A percentile compares a stretch with the other conserved stretches of the same genome.
These are phyloP conservation scores for Seiridium unicorne DNA, from an alignment of 2,329 filamentous ascomycete species.

Conservation along the genomic window DNA sequence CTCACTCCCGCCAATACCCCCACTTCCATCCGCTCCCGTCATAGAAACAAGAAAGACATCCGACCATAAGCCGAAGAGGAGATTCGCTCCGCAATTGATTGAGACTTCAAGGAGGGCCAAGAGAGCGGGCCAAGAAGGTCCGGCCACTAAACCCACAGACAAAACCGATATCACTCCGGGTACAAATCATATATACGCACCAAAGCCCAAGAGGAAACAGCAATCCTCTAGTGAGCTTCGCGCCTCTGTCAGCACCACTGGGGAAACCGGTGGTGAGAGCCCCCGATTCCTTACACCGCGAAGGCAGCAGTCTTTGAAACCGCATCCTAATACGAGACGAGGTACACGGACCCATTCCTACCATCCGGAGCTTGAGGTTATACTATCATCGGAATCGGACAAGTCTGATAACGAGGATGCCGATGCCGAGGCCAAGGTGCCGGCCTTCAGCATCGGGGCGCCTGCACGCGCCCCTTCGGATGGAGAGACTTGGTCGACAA, in stretches of 20 bases:
- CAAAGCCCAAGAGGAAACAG: slow-evolving; percentile 38
- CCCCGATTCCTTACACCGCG: slow-evolving; percentile 35
- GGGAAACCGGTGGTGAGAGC: slow-evolving; percentile 24
- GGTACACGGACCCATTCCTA: slow-evolving; percentile 37
- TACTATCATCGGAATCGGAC: slow-evolving; percentile 42
- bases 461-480: slow-evolving; percentile 2
- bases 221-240: slow-evolving; percentile 21
- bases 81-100: slow-evolving; percentile 77
- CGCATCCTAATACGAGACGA: slow-evolving; percentile 37
- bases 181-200: slow-evolving; percentile 59
- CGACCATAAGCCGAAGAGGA: slow-evolving; percentile 35
- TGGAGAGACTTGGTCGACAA: slow-evolving; percentile 22
- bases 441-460: slow-evolving; percentile 8
- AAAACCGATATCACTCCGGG: slow-evolving; percentile 71
- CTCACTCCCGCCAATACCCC: slow-evolving; percentile 34
- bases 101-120: slow-evolving; percentile 75
- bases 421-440: slow-evolving; percentile 19
- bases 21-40: slow-evolving; percentile 4
- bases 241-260: slow-evolving; percentile 19
- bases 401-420: slow-evolving; percentile 34
- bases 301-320: slow-evolving; percentile 37
- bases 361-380: slow-evolving; percentile 38
- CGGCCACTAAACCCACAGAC: slow-evolving; percentile 62
- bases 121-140: slow-evolving; percentile 61
- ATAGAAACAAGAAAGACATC: slow-evolving; percentile 18